Percentiles rank a stretch among this genome's conserved stretches.
Evolutionary conservation across 1,139 yeast species (phyloP).

Genomic region (Hemisphaericaspora subhashii): DNA sequence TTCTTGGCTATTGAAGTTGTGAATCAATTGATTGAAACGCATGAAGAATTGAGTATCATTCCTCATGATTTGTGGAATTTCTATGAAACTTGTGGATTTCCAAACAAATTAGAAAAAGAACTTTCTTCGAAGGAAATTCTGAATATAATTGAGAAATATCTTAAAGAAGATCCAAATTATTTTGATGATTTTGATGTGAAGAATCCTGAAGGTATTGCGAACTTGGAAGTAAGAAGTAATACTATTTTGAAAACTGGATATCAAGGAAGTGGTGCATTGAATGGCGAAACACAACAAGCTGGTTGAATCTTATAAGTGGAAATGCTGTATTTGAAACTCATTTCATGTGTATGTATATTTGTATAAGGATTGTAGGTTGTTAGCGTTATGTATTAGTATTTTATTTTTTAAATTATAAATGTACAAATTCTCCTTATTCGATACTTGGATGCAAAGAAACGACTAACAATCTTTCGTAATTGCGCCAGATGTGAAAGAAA

Average conservation of each 20-base stretch:
- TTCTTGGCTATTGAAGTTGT: slow-evolving; percentile 91
- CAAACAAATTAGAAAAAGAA: slow-evolving; percentile 17
- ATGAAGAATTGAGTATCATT: slow-evolving; percentile 75
- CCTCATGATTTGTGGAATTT: slow-evolving; percentile 56
- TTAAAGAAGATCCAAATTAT: slow-evolving; percentile 29
- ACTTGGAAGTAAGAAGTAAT: slow-evolving; percentile 33
- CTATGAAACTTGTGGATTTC: slow-evolving; percentile 38
- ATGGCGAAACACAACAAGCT: slow-evolving; percentile 24
- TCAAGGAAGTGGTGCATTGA: slow-evolving; percentile 25
- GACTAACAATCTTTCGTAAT: too few species aligned
- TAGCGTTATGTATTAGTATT: slow-evolving; percentile 1
- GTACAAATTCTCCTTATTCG: not conserved
- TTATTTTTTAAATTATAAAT: not conserved
- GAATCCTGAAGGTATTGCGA: slow-evolving; percentile 16
- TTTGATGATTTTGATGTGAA: slow-evolving; percentile 14
- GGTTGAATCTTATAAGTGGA: not conserved
- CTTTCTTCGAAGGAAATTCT: slow-evolving; percentile 40
- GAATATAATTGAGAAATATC: slow-evolving; percentile 30
- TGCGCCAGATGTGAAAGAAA: too few species aligned
- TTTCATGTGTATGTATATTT: not conserved
- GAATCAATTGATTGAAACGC: slow-evolving; percentile 78
- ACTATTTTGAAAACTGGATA: slow-evolving; percentile 38
- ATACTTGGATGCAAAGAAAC: too few species aligned
- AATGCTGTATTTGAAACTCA: not conserved
- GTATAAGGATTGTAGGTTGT: not conserved